Conservation (phyloP, 371 early-diverging fungal species). For the Lichtheimia ramosa region DNA sequence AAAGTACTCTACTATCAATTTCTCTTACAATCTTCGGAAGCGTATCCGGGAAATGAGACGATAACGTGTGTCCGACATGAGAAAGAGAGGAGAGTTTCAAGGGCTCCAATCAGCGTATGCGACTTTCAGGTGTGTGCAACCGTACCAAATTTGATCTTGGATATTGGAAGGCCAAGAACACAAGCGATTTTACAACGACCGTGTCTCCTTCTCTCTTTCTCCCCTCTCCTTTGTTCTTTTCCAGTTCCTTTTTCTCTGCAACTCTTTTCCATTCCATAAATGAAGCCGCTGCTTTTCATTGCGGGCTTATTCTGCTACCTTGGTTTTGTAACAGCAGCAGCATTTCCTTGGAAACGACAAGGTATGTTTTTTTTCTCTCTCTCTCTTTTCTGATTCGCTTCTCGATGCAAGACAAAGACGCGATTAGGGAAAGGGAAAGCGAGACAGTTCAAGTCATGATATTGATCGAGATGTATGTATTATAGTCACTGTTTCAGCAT, state of each 20-base stretch:
- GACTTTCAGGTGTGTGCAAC: no score
- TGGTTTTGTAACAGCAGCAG: neutral
- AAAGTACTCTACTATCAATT: no score
- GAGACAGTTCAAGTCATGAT: neutral
- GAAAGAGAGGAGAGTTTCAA: no score
- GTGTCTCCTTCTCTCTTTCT: slow-evolving; percentile 1
- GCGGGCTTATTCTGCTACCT: slow-evolving; percentile 4
- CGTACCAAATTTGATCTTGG: no score
- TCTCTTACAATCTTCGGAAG: no score
- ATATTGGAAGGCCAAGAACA: slow-evolving; percentile 6
- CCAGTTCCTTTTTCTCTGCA: neutral
- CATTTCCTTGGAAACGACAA: slow-evolving; percentile 10
- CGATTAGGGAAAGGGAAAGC: no score
- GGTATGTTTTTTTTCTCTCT: slow-evolving; percentile 8
- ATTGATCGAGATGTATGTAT: neutral
- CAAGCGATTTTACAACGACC: neutral
- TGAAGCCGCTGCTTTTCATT: slow-evolving; percentile 10
- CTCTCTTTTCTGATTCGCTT: neutral
- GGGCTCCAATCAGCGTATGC: no score
- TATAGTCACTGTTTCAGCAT: slow-evolving; percentile 32
- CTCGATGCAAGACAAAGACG: neutral
- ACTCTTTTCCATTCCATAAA: slow-evolving; percentile 8
- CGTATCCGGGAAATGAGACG: no score
- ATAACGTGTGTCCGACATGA: no score
- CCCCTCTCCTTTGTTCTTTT: slow-evolving; percentile 1